These are phyloP conservation scores for Gnomoniopsis smithogilvyi DNA, from an alignment of 2,329 filamentous ascomycete genomes.

Conservation along the genomic window DNA sequence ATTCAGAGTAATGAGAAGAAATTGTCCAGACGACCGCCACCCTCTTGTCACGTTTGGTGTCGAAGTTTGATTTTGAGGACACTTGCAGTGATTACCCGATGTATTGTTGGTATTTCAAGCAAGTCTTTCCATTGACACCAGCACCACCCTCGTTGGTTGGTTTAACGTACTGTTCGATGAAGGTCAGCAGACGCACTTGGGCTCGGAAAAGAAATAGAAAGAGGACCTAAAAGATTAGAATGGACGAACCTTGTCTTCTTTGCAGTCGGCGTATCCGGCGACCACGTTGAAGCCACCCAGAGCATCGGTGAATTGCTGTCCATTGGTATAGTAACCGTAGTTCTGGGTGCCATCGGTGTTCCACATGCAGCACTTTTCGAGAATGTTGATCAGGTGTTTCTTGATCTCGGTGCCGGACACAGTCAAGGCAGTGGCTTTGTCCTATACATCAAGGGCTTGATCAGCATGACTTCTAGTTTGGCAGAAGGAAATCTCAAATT, in stretches of 20 bases:
- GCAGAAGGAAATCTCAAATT: neutral
- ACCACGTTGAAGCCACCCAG: neutral
- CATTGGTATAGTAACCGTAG: neutral
- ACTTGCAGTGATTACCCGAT: neutral
- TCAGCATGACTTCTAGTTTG: neutral
- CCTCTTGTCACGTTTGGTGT: no score
- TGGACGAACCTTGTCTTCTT: neutral
- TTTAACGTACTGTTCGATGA: neutral
- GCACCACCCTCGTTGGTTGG: neutral
- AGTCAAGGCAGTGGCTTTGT: neutral
- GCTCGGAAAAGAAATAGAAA: neutral
- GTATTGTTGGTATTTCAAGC: neutral
- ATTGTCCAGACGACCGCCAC: no score
- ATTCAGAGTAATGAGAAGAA: no score
- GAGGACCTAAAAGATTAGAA: neutral
- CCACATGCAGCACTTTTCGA: neutral
- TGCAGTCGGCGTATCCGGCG: neutral
- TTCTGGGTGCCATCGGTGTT: neutral
- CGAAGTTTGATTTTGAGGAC: no score
- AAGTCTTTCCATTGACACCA: neutral
- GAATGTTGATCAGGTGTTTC: neutral
- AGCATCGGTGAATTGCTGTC: conserved; percentile 4
- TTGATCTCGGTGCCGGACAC: neutral
- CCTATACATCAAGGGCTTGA: neutral
- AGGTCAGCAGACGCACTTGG: neutral